A percentile compares a stretch with the other conserved stretches of the same genome.
These are phyloP conservation scores for Lathyrus tuberosus DNA, from an alignment of 306 rosid genomes.

Conservation along the genomic window DNA sequence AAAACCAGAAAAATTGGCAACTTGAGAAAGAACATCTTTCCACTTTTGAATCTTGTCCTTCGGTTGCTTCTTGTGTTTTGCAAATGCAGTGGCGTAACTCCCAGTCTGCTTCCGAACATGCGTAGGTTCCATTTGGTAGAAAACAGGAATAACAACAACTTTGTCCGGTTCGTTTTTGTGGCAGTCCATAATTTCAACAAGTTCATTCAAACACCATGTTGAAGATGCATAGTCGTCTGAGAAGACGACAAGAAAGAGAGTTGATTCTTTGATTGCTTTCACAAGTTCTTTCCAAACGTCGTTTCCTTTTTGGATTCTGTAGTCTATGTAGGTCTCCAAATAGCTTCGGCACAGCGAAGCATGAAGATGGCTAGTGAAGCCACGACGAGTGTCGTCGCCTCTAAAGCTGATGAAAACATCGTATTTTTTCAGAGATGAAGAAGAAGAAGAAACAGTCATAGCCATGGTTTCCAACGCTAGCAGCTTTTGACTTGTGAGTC, in stretches of 20 bases:
- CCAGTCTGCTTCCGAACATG: too few relatives aligned
- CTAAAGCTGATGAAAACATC: slow-evolving; percentile 4
- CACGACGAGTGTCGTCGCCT: neutral
- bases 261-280: too few relatives aligned
- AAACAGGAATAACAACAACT: neutral
- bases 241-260: too few relatives aligned
- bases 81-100: too few relatives aligned
- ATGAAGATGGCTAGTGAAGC: neutral
- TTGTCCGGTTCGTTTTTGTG: neutral
- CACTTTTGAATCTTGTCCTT: too few relatives aligned
- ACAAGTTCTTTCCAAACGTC: too few relatives aligned
- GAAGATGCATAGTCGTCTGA: too few relatives aligned
- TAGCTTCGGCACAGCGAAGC: neutral
- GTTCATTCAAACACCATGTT: neutral
- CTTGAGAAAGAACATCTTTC: too few relatives aligned
- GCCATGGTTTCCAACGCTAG: neutral
- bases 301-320: too few relatives aligned
- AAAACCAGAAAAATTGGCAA: too few relatives aligned
- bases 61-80: too few relatives aligned
- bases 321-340: neutral
- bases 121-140: neutral
- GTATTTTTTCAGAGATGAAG: neutral
- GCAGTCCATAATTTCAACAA: neutral
- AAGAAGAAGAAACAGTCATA: neutral
- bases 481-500: too few relatives aligned